Conservation (phyloP, 2,329 filamentous ascomycete genomes). For the Nemania abortiva region DNA sequence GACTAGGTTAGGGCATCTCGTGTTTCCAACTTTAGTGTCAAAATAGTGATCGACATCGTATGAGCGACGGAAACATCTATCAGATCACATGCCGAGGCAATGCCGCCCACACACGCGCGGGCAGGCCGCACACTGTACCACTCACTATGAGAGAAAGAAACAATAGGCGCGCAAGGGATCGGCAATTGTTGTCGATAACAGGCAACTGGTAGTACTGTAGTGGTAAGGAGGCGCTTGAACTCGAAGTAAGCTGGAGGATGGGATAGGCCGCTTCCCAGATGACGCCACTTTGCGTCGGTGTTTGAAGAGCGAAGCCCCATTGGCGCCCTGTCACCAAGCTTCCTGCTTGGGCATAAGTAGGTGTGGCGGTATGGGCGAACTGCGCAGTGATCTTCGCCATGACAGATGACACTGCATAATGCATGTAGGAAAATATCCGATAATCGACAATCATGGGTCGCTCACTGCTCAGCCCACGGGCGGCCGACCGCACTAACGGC, state of each 20-base stretch:
- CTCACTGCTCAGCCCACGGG: neutral
- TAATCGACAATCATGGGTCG: slow-evolving; percentile 21
- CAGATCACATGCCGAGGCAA: slow-evolving; percentile 25
- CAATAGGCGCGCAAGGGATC: slow-evolving; percentile 19
- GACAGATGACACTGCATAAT: slow-evolving; percentile 1
- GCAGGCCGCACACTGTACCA: neutral
- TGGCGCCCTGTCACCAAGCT: slow-evolving; percentile 13
- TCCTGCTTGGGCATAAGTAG: slow-evolving; percentile 16
- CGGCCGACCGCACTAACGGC: neutral
- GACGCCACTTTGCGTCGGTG: slow-evolving; percentile 4
- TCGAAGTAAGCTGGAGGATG: slow-evolving; percentile 3
- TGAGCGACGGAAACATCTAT: slow-evolving; percentile 19
- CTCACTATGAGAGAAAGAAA: neutral
- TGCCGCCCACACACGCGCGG: neutral
- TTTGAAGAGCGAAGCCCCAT: slow-evolving; percentile 12
- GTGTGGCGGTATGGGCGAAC: neutral
- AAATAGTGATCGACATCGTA: slow-evolving; percentile 27
- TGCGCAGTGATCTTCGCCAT: slow-evolving; percentile 21
- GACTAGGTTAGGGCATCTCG: neutral
- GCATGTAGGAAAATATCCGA: neutral
- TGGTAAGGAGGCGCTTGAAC: slow-evolving; percentile 1
- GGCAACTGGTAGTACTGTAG: slow-evolving; percentile 10
- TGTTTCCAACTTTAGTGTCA: slow-evolving; percentile 3
- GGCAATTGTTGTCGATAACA: slow-evolving; percentile 25
- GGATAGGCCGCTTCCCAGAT: slow-evolving; percentile 16